These are phyloP conservation scores for Talaromyces nanjingensis DNA, from an alignment of 495 filamentous ascomycete species.

Conservation along the genomic window DNA sequence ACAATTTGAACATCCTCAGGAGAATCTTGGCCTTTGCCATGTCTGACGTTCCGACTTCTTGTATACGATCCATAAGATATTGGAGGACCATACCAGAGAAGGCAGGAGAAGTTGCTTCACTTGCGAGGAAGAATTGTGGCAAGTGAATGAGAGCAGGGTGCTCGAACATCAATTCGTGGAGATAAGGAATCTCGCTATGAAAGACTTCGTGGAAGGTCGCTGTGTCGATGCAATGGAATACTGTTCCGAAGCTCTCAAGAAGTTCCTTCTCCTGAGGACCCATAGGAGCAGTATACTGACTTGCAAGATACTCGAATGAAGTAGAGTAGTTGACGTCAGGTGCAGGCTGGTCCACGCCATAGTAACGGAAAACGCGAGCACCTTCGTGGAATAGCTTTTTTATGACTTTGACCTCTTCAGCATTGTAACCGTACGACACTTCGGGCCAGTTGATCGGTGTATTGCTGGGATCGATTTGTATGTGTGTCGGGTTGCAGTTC, in stretches of 20 bases:
- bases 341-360: slow-evolving; percentile 75
- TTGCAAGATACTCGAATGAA: slow-evolving; percentile 81
- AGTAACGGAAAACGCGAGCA: slow-evolving; percentile 92
- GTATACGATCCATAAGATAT: slow-evolving; percentile 93
- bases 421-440: slow-evolving; percentile 92
- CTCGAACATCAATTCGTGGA: slow-evolving; percentile 97
- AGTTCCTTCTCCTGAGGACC: slow-evolving; percentile 96
- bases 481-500: slow-evolving; percentile 69
- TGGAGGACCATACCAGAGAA: slow-evolving; percentile 97
- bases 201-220: slow-evolving; percentile 99
- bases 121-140: slow-evolving; percentile 95
- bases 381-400: slow-evolving; percentile 97
- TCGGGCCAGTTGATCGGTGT: slow-evolving; percentile 90
- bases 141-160: slow-evolving; percentile 90
- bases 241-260: slow-evolving; percentile 93
- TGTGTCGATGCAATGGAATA: slow-evolving; percentile 97
- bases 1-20: slow-evolving; percentile 92
- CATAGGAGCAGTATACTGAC: slow-evolving; percentile 85
- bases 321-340: slow-evolving; percentile 69
- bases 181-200: slow-evolving; percentile 88
- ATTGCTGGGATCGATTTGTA: slow-evolving; percentile 62
- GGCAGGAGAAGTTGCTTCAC: slow-evolving; percentile 92
- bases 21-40: slow-evolving; percentile 86
- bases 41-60: slow-evolving; percentile 88
- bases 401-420: slow-evolving; percentile 93